Conservation (phyloP, 495 filamentous ascomycete genomes). For the Cercophora newfieldiana region DNA sequence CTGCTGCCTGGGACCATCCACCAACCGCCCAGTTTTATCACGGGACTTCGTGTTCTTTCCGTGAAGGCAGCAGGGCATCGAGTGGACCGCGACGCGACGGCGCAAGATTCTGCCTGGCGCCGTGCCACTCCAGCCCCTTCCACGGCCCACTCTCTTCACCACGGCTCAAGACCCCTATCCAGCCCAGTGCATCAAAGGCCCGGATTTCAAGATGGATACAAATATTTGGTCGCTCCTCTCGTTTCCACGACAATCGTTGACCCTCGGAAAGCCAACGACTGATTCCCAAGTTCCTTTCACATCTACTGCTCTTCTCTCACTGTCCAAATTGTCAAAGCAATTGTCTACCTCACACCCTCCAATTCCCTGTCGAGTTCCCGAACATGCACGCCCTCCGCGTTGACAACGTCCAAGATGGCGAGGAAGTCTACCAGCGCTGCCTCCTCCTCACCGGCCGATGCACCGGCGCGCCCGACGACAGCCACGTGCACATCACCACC, state of each 20-base stretch:
- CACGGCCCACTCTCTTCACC: neutral
- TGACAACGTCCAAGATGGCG: constrained; percentile 18
- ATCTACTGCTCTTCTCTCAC: neutral
- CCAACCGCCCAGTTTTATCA: neutral
- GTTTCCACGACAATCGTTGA: neutral
- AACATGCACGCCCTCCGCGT: neutral
- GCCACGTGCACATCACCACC: constrained; percentile 11
- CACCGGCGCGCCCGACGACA: neutral
- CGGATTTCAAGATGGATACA: neutral
- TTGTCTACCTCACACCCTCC: neutral
- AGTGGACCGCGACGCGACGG: neutral
- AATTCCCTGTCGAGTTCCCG: no score
- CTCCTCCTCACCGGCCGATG: constrained; percentile 17
- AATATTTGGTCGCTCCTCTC: neutral
- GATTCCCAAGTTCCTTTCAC: neutral
- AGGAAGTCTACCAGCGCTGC: constrained; percentile 23
- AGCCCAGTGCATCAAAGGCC: neutral
- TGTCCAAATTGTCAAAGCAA: neutral
- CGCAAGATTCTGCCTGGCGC: neutral
- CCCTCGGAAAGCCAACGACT: no score
- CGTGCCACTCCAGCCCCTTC: neutral
- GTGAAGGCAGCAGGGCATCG: neutral
- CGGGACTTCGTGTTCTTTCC: neutral
- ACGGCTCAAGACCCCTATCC: neutral
- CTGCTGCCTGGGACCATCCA: neutral